Conservation (phyloP, 2,329 filamentous ascomycete genomes). For the Colletotrichum aenigma region DNA sequence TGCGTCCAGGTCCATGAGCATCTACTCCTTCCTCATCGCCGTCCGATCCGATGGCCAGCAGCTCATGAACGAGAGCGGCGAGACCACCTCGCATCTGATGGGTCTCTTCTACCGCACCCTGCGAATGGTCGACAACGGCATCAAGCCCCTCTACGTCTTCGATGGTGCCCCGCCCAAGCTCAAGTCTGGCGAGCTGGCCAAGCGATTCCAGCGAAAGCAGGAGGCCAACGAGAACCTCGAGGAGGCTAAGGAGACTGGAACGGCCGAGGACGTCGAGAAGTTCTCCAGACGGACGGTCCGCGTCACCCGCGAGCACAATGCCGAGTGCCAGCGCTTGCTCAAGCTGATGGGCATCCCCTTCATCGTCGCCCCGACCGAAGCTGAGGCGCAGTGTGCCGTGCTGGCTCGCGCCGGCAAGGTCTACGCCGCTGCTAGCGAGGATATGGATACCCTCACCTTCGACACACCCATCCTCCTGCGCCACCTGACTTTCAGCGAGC, state of each 20-base stretch:
- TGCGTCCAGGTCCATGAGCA: conserved; percentile 82
- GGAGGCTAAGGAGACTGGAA: conserved; percentile 96
- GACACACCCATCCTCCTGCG: conserved; percentile 88
- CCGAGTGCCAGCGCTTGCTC: conserved; percentile 87
- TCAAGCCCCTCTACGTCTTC: conserved; percentile 98
- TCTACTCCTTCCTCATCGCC: conserved; percentile 98
- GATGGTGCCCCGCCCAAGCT: conserved; percentile 96
- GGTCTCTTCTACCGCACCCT: conserved; percentile 99
- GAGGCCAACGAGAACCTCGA: conserved; percentile 90
- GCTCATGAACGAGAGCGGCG: conserved; percentile 91
- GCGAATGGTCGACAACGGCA: conserved; percentile 97
- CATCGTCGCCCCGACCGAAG: conserved; percentile 94
- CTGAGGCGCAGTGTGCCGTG: conserved; percentile 93
- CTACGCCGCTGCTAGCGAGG: conserved; percentile 94
- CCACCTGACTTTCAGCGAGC: conserved; percentile 95
- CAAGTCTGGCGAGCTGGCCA: conserved; percentile 95
- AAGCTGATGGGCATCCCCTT: conserved; percentile 97
- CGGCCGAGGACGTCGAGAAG: conserved; percentile 96
- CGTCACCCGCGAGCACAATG: conserved; percentile 96
- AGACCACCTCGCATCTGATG: conserved; percentile 98
- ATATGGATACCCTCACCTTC: conserved; percentile 99
- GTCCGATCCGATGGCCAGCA: conserved; percentile 97
- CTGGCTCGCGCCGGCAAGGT: conserved; percentile 92
- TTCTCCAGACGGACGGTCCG: conserved; percentile 92
- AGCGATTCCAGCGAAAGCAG: conserved; percentile 92